Evolutionary conservation across 2,329 filamentous ascomycete species (phyloP), one percentile per base, ranked within the genome.

Genomic region (Paecilomyces dactylethromorphus): DNA sequence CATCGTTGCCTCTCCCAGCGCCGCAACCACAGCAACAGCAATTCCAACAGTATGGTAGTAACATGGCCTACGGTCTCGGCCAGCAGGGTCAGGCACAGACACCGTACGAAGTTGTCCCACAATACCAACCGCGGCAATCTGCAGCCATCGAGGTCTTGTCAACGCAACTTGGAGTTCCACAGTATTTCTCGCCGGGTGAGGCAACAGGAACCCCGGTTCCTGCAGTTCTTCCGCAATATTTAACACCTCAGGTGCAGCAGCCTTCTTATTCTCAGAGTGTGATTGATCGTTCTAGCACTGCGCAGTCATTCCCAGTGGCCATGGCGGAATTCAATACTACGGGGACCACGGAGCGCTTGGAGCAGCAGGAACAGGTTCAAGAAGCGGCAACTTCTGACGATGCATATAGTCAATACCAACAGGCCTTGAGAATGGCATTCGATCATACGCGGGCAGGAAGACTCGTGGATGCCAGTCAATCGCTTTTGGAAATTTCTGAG

Each of bases 11-110:
- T 84, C 79, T 86, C 79, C 68, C 76, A 45, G 73, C 70, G 60
- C 74, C 75, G 63, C 74, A 77, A 59, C 53, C 53, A 7, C 68
- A 76, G 49, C 73, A 70, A 59, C 75, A 76, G 62, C 74, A 78
- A 60, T 82, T 81, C 68, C 69, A 76, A 57, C 77, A 78, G 64
- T 86, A 86, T 67, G 80, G 86, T 57, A 78, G 84, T 58, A 84
- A 84, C 63, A 86, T 93, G 79, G 87, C 94, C 83, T 95, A 95
- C 80, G 87, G 87, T 77, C 88, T 92, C 68, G 79, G 82, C 70
- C 86, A 87, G 71, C 79, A 85, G 68, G 79, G 78, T 62, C 77
- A 76, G 80, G 79, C 77, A 74, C 84, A 78, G 81, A 88, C 76
- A 61, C 75, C 81, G 66, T 96, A 95, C 78, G 89, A 93, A 75